Base-by-base conservation (phyloP, 345 rosid species). In the Brassica incana region DNA sequence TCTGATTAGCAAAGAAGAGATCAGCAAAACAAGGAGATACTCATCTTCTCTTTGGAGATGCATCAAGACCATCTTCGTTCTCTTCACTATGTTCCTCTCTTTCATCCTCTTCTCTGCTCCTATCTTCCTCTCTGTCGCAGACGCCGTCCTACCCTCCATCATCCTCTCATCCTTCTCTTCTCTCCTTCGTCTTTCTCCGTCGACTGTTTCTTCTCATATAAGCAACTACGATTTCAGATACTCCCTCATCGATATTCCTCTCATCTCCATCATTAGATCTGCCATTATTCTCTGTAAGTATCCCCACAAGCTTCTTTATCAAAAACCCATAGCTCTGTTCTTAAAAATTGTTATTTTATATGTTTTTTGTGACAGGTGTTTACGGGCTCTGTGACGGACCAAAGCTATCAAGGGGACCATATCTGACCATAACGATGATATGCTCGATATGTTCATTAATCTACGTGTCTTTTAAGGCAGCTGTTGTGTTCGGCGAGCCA, bases 371-470 rank as follows among this genome's bases (percentile, higher is more conserved):
- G 10, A 5, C 65, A 95, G 99, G 96, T 73, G 97, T 95, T 60
- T 95, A 95, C 52, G 86, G 96, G 33, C 75, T 95, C 3, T 92
- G 97, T 50, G 97, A 93, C 65, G 97, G 97, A 29, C 99, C 98
- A 1, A 86, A 86, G 73, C 81, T 89, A 8, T 81, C 96, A 4
- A 80, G 91, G 29, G 97, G 99, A 15, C 99, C 98, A 4, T 95
- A 95, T 75, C 23, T 95, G 68, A 88, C 87, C 56, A 88, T 91
- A 11, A 89, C 98, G n/a, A 86, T 85, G 71, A 73, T 87, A 1
- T 95, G 97, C 23, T 92, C 98, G 0, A 81, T 90, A 16, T 81
- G 78, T 0, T 93, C 99, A 2, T 50, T 95, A 81, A 85, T 87
- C 14, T 91, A 85, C 40, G 91, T 95, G 23, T 89, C 97, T 12